Percentiles rank a stretch among this genome's conserved stretches.
phyloP scores from a whole-genome alignment of 495 filamentous ascomycete genomes.

The Penicillium roqueforti region DNA sequence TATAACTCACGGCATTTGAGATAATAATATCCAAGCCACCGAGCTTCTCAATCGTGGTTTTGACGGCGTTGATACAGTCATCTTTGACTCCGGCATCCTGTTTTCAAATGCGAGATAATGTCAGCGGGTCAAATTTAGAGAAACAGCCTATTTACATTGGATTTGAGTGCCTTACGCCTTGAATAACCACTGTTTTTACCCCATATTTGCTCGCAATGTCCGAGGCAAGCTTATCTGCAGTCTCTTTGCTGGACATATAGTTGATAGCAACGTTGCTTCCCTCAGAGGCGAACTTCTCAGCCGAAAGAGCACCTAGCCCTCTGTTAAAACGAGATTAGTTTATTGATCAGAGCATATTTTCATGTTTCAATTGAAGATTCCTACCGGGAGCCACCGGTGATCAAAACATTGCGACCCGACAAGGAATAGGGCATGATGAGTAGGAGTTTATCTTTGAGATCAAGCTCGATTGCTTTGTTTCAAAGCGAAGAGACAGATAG shows the following conservation, averaged over 20 bases:
- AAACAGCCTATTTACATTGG: not conserved
- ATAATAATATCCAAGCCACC: slow-evolving; percentile 68
- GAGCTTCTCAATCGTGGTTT: slow-evolving; percentile 52
- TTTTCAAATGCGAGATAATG: not conserved
- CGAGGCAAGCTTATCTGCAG: slow-evolving; percentile 52
- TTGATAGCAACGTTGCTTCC: slow-evolving; percentile 69
- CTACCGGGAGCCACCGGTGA: slow-evolving; percentile 67
- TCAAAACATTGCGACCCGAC: slow-evolving; percentile 57
- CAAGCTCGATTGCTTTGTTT: not conserved
- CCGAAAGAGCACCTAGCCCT: slow-evolving; percentile 62
- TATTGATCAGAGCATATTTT: not conserved
- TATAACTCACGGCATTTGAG: slow-evolving; percentile 60
- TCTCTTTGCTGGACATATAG: slow-evolving; percentile 52
- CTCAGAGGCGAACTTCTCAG: slow-evolving; percentile 60
- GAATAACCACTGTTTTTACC: slow-evolving; percentile 53
- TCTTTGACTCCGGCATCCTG: slow-evolving; percentile 56
- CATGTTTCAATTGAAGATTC: slow-evolving; percentile 3
- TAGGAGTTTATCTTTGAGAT: not conserved
- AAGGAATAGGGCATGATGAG: slow-evolving; percentile 58
- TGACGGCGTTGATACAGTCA: slow-evolving; percentile 52
- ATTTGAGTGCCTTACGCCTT: slow-evolving; percentile 45
- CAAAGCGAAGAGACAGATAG: not conserved
- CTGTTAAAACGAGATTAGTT: slow-evolving; percentile 28
- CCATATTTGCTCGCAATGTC: slow-evolving; percentile 49
- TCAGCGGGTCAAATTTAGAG: not conserved